Evolutionary conservation across 176 grass and related monocot species (phyloP), one percentile per base, ranked within the genome.

Genomic region (Oryza coarctata): DNA sequence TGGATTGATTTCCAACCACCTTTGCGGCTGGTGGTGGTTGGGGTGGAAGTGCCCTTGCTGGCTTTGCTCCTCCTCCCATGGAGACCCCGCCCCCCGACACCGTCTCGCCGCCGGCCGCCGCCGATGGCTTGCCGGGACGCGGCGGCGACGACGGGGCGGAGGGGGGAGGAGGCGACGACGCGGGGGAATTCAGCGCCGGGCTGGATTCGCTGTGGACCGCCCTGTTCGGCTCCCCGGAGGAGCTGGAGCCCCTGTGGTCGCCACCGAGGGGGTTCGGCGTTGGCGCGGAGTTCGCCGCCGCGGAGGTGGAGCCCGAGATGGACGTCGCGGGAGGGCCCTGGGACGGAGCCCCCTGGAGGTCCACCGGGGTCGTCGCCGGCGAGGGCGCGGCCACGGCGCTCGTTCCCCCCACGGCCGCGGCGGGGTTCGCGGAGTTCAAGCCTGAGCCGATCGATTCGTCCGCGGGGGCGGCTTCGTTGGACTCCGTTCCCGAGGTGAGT

Each of bases 201-300:
- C 44, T 84, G 62, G 81, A 84, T 49, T n/a, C 69, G 3, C 81
- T 88, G 22, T 88, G 81, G 81, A 80, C 81, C 47, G 62, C 34
- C 29, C 81, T 84, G 1, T 80, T 88, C 81, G 87, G 81, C 36
- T 72, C 82, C 47, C 62, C 87, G 14, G 81, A 84, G 22, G 81
- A 84, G 75, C 75, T 88, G 22, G 87, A 88, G 69, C 87, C 81
- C 62, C 74, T 88, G 81, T 88, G 87, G 87, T 84, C 87, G 15
- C 87, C 87, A 17, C 81, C 87, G 15, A 60, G 81, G 47, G 81
- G 38, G 0, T 88, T 88, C 75, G 86, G 49, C 45, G 86, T 88
- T 20, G 74, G 67, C 34, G 43, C 68, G 14, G 87, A 79, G 5
- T 80, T 74, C 81, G 75, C 75, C 29, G 35, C 35, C 69, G 44